Base-by-base conservation (phyloP, 2,329 filamentous ascomycete species). In the Fusarium burgessii region DNA sequence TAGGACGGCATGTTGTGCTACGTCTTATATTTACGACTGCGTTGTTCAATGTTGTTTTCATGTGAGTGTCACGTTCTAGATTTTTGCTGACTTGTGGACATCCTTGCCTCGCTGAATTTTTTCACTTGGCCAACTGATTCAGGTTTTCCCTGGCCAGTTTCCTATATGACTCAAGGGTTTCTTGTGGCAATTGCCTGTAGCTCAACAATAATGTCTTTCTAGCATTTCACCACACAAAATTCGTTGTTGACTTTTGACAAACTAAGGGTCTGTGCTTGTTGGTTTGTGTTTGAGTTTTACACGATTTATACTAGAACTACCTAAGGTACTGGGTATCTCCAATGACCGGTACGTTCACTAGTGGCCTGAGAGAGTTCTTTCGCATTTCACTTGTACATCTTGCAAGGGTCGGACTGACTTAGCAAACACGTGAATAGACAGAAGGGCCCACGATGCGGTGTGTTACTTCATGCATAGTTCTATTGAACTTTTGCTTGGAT, bases 41-140 rank as follows among this genome's bases (percentile, higher is more conserved):
- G 29, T 25, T 50, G 20, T 32, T 33, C 23, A 35, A n/a, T 25
- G 17, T 36, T 50, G 32, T 20, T 47, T 51, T 27, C 23, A 41
- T 42, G 40, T 32, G 43, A 46, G 35, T 58, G 32, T 32, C 23
- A 25, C 32, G 62, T 64, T 64, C 59, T 58, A 64, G 62, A 58
- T 45, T 27, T 7, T 43, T n/a, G 10, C 23, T 35, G 29, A 50
- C 8, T 36, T 29, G 32, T 25, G 40, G 41, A 35, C 27, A 58
- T 13, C 20, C 12, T 25, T 13, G 15, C 11, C 13, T 36, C 40
- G 29, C 29, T 29, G 18, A 29, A 23, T 18, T 42, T 43, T 41
- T 43, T 20, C 23, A 29, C 6, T 35, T 29, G 15, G 23, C 32
- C 32, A 27, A 33, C 33, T 65, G 51, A 66, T 54, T 59, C 61